Evolutionary conservation across 306 rosid species (phyloP).

Genomic region (Glycyrrhiza uralensis): DNA sequence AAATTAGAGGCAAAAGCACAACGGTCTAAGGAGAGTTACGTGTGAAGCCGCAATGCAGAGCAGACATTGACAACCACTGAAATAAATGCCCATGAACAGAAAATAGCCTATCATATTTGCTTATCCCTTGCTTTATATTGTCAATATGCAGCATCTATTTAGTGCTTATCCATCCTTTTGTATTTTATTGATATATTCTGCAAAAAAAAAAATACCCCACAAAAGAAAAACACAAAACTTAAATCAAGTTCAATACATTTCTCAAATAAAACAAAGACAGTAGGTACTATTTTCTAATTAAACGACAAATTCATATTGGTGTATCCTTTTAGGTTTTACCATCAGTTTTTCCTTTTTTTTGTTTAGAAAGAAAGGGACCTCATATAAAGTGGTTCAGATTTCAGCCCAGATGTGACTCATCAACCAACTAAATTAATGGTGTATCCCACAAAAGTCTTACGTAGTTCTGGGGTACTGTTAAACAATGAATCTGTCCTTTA

Average conservation of each 20-base stretch:
- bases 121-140: background rate
- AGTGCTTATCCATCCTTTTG: background rate
- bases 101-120: background rate
- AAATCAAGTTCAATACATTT: too few species aligned
- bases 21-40: background rate
- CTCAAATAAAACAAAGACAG: too few species aligned
- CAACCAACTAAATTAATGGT: constrained; percentile 7
- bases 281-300: background rate
- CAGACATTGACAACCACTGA: background rate
- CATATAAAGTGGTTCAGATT: background rate
- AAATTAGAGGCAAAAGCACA: background rate
- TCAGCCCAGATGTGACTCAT: constrained; percentile 3
- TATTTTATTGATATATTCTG: background rate
- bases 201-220: background rate
- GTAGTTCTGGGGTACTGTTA: background rate
- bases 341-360: background rate
- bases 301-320: background rate
- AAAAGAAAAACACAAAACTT: background rate
- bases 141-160: background rate
- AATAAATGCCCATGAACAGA: background rate
- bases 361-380: background rate
- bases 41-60: background rate
- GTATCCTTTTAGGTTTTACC: background rate
- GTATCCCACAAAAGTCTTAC: background rate
- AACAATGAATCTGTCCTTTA: background rate